Percentiles rank a stretch among this genome's conserved stretches.
Evolutionary conservation across 2,329 filamentous ascomycete species (phyloP).

Genomic region (Verticillium zaregamsianum): DNA sequence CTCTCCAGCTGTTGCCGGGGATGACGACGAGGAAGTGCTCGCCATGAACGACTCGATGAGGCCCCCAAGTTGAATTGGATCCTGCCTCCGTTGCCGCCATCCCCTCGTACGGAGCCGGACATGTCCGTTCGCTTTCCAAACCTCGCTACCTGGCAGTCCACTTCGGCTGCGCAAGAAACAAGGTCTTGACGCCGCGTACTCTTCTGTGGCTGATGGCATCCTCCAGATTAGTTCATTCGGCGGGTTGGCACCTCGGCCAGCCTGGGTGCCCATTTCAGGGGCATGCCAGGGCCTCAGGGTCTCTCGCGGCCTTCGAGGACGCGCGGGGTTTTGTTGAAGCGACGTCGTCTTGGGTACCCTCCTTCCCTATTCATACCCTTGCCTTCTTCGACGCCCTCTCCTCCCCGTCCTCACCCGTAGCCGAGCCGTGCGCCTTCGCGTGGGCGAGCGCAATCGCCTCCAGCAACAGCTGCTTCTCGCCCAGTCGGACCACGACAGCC

Average conservation of each 20-base stretch:
- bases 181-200: background rate
- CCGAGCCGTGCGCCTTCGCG: conserved; percentile 14
- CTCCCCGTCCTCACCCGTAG: conserved; percentile 17
- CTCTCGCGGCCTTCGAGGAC: background rate
- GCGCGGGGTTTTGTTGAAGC: background rate
- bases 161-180: background rate
- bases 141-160: background rate
- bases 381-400: conserved; percentile 25
- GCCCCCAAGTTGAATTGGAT: background rate
- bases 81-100: background rate
- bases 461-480: conserved; percentile 65
- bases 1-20: background rate
- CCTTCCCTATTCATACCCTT: conserved; percentile 18
- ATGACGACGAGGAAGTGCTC: background rate
- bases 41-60: background rate
- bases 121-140: background rate
- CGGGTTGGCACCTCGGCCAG: no score
- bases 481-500: conserved; percentile 64
- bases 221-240: no score
- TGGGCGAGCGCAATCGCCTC: conserved; percentile 40
- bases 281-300: no score
- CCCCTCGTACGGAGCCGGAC: background rate
- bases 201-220: background rate
- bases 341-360: background rate
- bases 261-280: no score